These are phyloP conservation scores for Geotrichum citri-aurantii DNA, from an alignment of 1,139 yeast genomes.

Conservation along the genomic window DNA sequence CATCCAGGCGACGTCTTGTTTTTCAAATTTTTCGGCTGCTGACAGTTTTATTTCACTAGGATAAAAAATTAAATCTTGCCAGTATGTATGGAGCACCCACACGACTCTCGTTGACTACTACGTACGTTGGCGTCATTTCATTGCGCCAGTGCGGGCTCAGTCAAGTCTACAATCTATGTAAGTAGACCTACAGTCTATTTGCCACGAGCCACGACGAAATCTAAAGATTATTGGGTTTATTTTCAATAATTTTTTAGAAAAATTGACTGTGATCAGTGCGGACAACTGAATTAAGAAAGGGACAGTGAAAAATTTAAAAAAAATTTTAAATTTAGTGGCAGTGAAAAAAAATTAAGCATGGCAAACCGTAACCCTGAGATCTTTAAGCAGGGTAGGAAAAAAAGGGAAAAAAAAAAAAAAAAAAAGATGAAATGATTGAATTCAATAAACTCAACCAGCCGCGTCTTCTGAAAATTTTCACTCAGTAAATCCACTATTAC, in stretches of 20 bases:
- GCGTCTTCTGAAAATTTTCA: background rate
- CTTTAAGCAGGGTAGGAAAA: background rate
- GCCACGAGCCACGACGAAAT: background rate
- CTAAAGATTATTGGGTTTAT: background rate
- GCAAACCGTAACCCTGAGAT: background rate
- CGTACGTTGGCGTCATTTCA: background rate
- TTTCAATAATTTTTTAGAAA: too few relatives aligned
- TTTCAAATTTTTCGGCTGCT: background rate
- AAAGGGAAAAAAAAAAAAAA: background rate
- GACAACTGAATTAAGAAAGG: too few relatives aligned
- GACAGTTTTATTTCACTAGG: background rate
- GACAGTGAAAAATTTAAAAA: background rate
- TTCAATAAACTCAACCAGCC: background rate
- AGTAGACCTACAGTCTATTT: background rate
- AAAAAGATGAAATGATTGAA: background rate
- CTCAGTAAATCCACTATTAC: too few relatives aligned
- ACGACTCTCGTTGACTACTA: background rate
- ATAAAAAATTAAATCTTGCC: background rate
- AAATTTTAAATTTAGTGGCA: too few relatives aligned
- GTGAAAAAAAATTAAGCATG: background rate
- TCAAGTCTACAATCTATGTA: background rate
- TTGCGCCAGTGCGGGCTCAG: background rate
- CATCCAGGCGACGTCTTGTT: background rate
- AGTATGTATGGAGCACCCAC: background rate
- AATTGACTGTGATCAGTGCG: background rate